These are phyloP conservation scores for Elongisporangium anandrum DNA, from an alignment of 352 stramenopile species.

Conservation along the genomic window DNA sequence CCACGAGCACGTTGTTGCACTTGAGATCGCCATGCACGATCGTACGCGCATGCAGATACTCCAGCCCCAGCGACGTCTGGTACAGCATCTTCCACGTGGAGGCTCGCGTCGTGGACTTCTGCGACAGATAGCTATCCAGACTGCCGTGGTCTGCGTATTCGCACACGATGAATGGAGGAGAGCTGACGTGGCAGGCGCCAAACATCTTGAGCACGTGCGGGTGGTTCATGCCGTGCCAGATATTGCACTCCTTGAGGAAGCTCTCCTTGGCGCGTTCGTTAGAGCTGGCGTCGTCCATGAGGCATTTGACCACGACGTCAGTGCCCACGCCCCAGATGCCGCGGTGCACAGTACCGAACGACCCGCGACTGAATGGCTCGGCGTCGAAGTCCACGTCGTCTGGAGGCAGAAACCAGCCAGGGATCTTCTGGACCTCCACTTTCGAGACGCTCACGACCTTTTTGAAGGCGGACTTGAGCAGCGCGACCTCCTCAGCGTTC, in stretches of 20 bases:
- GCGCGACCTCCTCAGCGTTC: neutral
- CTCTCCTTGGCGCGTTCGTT: conserved; percentile 1
- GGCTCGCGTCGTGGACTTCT: neutral
- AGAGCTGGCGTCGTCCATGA: conserved; percentile 3
- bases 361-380: conserved; percentile 6
- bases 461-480: conserved; percentile 9
- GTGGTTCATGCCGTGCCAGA: conserved; percentile 20
- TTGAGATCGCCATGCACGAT: conserved; percentile 27
- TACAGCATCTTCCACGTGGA: conserved; percentile 23
- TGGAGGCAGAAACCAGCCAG: conserved; percentile 6
- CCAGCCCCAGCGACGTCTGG: conserved; percentile 21
- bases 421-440: conserved; percentile 9
- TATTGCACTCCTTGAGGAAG: conserved; percentile 13
- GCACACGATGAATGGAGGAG: conserved; percentile 18
- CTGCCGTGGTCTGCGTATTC: conserved; percentile 13
- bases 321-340: conserved; percentile 9
- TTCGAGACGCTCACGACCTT: conserved; percentile 9
- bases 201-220: conserved; percentile 22
- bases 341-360: conserved; percentile 10
- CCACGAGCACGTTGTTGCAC: conserved; percentile 26
- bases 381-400: conserved; percentile 10
- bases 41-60: conserved; percentile 25
- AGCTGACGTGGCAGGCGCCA: conserved; percentile 19
- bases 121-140: conserved; percentile 3
- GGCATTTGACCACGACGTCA: conserved; percentile 22